These are phyloP conservation scores for Fusarium staphyleae DNA, from an alignment of 2,329 filamentous ascomycete species.

Conservation along the genomic window DNA sequence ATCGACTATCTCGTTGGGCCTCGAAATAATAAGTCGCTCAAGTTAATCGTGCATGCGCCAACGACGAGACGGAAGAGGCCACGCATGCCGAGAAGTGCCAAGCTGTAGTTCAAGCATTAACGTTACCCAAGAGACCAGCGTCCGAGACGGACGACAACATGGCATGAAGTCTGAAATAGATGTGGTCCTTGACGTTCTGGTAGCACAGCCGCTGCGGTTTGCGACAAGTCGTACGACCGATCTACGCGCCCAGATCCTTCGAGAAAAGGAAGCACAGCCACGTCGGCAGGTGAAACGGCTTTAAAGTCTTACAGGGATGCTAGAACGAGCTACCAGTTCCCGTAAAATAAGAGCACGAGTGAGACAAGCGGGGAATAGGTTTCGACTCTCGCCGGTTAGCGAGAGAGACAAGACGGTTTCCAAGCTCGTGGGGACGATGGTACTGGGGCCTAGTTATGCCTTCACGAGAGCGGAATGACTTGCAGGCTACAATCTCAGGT, in stretches of 20 bases:
- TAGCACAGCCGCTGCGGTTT: constrained; percentile 19
- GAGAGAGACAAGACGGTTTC: constrained; percentile 20
- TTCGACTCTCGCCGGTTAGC: constrained; percentile 3
- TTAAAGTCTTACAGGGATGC: constrained; percentile 11
- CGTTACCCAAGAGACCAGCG: neutral
- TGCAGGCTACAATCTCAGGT: constrained; percentile 36
- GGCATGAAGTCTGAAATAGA: constrained; percentile 17
- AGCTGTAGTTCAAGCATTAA: constrained; percentile 1
- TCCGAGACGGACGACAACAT: constrained; percentile 13
- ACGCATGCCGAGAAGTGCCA: constrained; percentile 3
- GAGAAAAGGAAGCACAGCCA: constrained; percentile 37
- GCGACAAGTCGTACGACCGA: constrained; percentile 26
- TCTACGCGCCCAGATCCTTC: constrained; percentile 29
- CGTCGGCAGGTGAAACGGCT: constrained; percentile 26
- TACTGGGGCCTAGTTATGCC: constrained; percentile 4
- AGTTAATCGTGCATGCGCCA: constrained; percentile 21
- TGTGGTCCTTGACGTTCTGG: constrained; percentile 10
- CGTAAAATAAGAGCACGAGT: constrained; percentile 13
- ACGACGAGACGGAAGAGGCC: constrained; percentile 16
- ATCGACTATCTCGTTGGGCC: constrained; percentile 2
- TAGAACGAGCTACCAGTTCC: constrained; percentile 13
- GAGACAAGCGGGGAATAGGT: constrained; percentile 5
- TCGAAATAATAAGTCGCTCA: constrained; percentile 3
- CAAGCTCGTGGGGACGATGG: constrained; percentile 29
- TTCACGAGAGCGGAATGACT: constrained; percentile 36